Evolutionary conservation across 441 rosid genomes (phyloP).

Genomic region (Gossypium davidsonii): DNA sequence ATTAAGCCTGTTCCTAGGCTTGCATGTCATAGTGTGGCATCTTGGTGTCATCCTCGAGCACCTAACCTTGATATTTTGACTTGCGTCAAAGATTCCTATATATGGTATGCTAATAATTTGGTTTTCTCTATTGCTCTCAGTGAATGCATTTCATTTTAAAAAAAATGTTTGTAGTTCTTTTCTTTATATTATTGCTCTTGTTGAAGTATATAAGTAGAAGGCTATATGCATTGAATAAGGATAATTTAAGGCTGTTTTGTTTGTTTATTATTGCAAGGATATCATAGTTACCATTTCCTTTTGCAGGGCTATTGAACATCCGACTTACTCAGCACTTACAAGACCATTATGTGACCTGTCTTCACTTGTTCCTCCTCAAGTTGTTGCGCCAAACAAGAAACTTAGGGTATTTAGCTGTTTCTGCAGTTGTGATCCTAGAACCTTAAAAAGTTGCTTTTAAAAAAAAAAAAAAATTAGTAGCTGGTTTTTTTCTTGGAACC

Average conservation of each 20-base stretch:
- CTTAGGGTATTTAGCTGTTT: slow-evolving; percentile 60
- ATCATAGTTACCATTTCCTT: slow-evolving; percentile 13
- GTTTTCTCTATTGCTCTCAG: neutral
- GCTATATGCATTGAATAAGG: neutral
- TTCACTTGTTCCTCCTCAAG: slow-evolving; percentile 85
- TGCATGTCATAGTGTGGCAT: slow-evolving; percentile 95
- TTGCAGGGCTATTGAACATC: slow-evolving; percentile 96
- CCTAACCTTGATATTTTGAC: slow-evolving; percentile 95
- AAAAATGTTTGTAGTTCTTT: neutral
- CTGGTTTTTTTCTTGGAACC: neutral
- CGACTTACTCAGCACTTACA: slow-evolving; percentile 93
- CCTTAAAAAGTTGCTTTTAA: neutral
- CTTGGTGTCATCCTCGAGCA: slow-evolving; percentile 99
- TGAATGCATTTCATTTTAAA: neutral
- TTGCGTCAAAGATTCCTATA: slow-evolving; percentile 96
- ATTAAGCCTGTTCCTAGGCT: slow-evolving; percentile 93
- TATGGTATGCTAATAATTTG: slow-evolving; percentile 50
- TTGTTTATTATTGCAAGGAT: slow-evolving; percentile 4
- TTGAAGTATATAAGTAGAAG: neutral
- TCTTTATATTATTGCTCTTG: slow-evolving; percentile 1
- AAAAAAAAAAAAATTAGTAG: neutral
- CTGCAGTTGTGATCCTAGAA: neutral
- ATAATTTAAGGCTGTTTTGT: neutral
- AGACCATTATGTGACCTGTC: slow-evolving; percentile 97
- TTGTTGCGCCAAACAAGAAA: slow-evolving; percentile 81